phyloP scores from a whole-genome alignment of 2,329 filamentous ascomycete genomes.

The Penicillium freii region DNA sequence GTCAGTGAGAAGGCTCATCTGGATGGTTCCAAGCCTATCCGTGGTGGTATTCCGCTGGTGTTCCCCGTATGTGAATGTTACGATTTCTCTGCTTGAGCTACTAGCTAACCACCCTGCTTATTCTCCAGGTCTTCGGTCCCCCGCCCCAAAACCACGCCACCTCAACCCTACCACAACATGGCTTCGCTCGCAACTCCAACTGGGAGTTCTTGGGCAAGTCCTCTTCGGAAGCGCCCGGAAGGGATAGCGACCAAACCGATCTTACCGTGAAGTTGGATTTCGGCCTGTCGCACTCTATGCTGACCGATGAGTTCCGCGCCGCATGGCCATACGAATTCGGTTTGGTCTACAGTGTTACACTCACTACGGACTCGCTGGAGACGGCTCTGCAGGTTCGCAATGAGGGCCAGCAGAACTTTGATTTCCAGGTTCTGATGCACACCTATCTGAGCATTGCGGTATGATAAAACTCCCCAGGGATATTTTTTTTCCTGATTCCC shows the following conservation, averaged over 20 bases:
- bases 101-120: slow-evolving; percentile 19
- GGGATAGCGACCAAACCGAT: slow-evolving; percentile 48
- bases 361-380: slow-evolving; percentile 70
- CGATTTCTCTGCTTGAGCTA: not conserved
- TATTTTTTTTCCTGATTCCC: not conserved
- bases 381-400: slow-evolving; percentile 87
- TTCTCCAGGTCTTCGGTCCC: slow-evolving; percentile 72
- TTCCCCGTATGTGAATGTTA: slow-evolving; percentile 69
- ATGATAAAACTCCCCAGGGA: slow-evolving; percentile 30
- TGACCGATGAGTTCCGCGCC: slow-evolving; percentile 65
- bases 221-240: slow-evolving; percentile 37
- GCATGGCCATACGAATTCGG: slow-evolving; percentile 87
- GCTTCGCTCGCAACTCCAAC: slow-evolving; percentile 81
- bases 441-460: slow-evolving; percentile 84
- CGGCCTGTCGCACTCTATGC: slow-evolving; percentile 71
- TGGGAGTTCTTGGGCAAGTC: slow-evolving; percentile 79
- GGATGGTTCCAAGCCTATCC: slow-evolving; percentile 84
- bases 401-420: slow-evolving; percentile 76
- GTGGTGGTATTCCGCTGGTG: slow-evolving; percentile 87
- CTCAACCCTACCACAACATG: slow-evolving; percentile 80
- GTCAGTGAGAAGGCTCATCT: slow-evolving; percentile 75
- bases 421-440: slow-evolving; percentile 89
- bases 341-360: slow-evolving; percentile 87
- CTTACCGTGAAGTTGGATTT: slow-evolving; percentile 91
- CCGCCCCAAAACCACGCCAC: slow-evolving; percentile 75